These are phyloP conservation scores for Eragrostis curvula DNA, from an alignment of 176 grass and related monocot genomes.

Conservation along the genomic window DNA sequence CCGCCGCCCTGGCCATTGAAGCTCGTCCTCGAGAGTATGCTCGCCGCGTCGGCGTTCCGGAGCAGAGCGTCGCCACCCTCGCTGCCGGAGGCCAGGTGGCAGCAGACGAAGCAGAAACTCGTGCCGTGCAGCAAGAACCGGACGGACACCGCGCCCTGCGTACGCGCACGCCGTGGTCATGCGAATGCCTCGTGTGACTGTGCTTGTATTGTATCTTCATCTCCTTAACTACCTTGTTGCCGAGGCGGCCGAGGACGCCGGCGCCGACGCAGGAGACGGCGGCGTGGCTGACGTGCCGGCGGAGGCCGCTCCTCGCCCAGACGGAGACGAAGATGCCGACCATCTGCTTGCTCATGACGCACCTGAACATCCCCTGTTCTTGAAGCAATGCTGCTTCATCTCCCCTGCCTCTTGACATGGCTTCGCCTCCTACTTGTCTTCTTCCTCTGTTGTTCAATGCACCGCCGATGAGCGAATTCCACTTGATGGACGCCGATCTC, in stretches of 20 bases:
- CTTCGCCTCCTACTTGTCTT: not conserved
- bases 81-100: conserved; percentile 82
- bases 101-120: conserved; percentile 94
- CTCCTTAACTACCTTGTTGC: conserved; percentile 20
- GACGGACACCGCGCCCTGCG: conserved; percentile 82
- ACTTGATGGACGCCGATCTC: conserved; percentile 58
- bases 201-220: too few relatives aligned
- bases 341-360: conserved; percentile 84
- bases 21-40: conserved; percentile 62
- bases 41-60: conserved; percentile 63
- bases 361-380: conserved; percentile 38
- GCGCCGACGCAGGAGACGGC: conserved; percentile 59
- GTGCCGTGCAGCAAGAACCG: conserved; percentile 75
- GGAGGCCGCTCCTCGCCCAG: conserved; percentile 62
- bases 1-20: conserved; percentile 25
- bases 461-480: conserved; percentile 67
- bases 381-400: not conserved
- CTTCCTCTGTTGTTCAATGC: conserved; percentile 56
- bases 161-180: not conserved
- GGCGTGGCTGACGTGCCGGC: conserved; percentile 46
- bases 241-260: conserved; percentile 76
- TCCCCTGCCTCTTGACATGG: not conserved
- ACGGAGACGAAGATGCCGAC: conserved; percentile 73
- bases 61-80: conserved; percentile 56
- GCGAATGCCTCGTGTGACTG: not conserved